These are phyloP conservation scores for rapeseed (Brassica napus) DNA, from an alignment of 345 rosid species.

Conservation along the genomic window DNA sequence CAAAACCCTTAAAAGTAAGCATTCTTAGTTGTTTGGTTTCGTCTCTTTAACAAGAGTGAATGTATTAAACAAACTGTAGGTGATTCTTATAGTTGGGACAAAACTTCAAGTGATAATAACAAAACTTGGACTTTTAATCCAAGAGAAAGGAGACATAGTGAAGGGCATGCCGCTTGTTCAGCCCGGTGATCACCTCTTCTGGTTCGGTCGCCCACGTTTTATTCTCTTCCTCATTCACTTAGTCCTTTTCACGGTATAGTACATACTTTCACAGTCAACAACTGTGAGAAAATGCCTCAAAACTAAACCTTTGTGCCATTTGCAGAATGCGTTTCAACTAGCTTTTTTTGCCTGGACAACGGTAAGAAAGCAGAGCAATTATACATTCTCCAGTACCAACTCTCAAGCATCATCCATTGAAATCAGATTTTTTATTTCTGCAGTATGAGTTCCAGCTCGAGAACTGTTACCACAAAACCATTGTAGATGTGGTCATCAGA, in stretches of 20 bases:
- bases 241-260: conserved; percentile 76
- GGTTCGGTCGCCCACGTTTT: conserved; percentile 82
- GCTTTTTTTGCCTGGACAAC: conserved; percentile 83
- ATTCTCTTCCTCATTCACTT: conserved; percentile 82
- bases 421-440: background rate
- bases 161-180: conserved; percentile 84
- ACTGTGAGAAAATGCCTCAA: background rate
- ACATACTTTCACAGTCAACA: background rate
- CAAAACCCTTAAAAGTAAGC: background rate
- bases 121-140: conserved; percentile 70
- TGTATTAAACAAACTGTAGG: conserved; percentile 44
- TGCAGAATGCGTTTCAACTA: conserved; percentile 87
- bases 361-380: conserved; percentile 48
- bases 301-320: background rate
- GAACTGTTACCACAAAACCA: conserved; percentile 65
- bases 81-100: conserved; percentile 71
- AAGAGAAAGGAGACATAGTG: conserved; percentile 71
- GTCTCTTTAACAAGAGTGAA: background rate
- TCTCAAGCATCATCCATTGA: background rate
- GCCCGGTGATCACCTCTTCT: conserved; percentile 82
- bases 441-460: conserved; percentile 60
- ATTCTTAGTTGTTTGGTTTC: conserved; percentile 23
- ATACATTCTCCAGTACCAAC: background rate
- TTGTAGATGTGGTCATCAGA: conserved; percentile 60
- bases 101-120: conserved; percentile 95